Evolutionary conservation across 2,329 filamentous ascomycete species (phyloP), one percentile per base, ranked within the genome.

Genomic region (Colletotrichum sp.): DNA sequence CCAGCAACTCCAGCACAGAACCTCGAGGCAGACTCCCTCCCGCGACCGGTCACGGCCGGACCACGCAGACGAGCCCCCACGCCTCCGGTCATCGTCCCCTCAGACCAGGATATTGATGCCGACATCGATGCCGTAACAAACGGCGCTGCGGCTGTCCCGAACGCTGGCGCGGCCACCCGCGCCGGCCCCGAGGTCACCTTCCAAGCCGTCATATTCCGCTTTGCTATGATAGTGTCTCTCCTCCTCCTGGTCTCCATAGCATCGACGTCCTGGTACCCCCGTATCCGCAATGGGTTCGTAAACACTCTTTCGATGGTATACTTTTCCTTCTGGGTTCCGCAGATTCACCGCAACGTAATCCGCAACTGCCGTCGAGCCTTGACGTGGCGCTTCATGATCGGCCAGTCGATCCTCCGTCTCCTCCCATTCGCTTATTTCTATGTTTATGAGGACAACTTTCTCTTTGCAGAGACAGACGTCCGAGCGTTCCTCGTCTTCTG

Each of bases 311-410:
- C 91, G 3, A 92, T 96, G 80, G 78, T 90, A 69, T 98, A 98
- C 82, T 91, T 98, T 60, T 98, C 96, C 24, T 93, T 98, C 82
- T 99, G 96, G 96, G 82, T 93, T 1, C 96, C 97, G 0, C 97
- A 99, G 83, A 98, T 99, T 79, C 92, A 94, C 82, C 94, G 97
- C 77, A 99, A 99, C 83, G 89, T 94, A 69, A 92, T 95, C 84
- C 94, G 96, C 70, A 98, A 98, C 85, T 98, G 96, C 84, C 95
- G 96, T 55, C 95, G 94, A 80, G 96, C 96, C 1, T 88, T 99
- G n/a, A 91, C 93, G 5, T 98, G 96, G 96, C 94, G 94, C 75
- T 99, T 98, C 82, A 94, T 98, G 72, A 82, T 96, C 26, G 96
- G 96, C 4, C 95, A 98, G 83, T 97, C 94, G 64, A 80, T 93